Evolutionary conservation across 1,284 basidiomycete genomes (phyloP).

Genomic region (Cryptococcus deneoformans): DNA sequence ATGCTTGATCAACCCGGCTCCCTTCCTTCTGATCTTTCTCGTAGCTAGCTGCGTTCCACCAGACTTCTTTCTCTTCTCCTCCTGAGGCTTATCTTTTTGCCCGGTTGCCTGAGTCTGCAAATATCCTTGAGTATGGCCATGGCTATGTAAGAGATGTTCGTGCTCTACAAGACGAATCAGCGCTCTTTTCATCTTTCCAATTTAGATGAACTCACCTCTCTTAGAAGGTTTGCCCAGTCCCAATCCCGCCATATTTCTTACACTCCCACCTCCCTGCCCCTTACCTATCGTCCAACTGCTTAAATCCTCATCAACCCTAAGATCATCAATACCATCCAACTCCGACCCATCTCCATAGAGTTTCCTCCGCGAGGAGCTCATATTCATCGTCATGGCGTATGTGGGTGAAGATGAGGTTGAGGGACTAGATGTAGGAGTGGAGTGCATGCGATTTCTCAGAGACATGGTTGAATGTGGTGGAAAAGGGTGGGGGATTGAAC

Average conservation of each 20-base stretch:
- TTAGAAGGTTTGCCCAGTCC: neutral
- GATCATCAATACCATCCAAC: constrained; percentile 84
- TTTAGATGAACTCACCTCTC: neutral
- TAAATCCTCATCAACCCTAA: constrained; percentile 72
- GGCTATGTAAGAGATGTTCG: constrained; percentile 4
- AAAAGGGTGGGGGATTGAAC: neutral
- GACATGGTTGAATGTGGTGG: no score
- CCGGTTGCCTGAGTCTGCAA: no score
- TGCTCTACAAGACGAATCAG: constrained; percentile 34
- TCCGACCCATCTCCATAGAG: constrained; percentile 91
- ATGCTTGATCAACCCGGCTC: constrained; percentile 68
- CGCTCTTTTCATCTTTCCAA: constrained; percentile 56
- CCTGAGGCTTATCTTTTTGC: constrained; percentile 1
- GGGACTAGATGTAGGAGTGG: neutral
- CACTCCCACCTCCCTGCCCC: neutral
- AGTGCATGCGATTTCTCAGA: constrained; percentile 42
- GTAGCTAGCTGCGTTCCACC: constrained; percentile 1
- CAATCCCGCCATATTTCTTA: constrained; percentile 24
- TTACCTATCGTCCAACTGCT: neutral
- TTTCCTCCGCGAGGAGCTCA: constrained; percentile 61
- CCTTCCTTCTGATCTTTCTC: constrained; percentile 61
- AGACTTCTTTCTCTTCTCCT: constrained; percentile 29
- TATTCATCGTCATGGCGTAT: constrained; percentile 59
- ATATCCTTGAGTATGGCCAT: constrained; percentile 4
- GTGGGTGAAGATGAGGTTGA: no score